Conservation (phyloP, 2,329 filamentous ascomycete genomes). For the Trichophaea hybrida region DNA sequence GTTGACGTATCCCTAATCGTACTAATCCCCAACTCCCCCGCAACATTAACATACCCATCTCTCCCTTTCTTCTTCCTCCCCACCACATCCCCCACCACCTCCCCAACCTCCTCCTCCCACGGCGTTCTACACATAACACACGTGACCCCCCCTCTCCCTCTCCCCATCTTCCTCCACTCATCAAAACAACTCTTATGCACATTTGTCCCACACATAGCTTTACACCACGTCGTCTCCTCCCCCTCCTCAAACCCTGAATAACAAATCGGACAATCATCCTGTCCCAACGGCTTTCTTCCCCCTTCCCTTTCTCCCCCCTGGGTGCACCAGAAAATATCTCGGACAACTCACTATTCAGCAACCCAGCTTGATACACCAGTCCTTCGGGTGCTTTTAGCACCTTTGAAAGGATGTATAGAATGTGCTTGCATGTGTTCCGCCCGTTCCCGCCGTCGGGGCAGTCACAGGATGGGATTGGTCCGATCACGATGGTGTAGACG, state of each 20-base stretch:
- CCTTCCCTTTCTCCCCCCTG: conserved; percentile 30
- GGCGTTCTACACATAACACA: conserved; percentile 26
- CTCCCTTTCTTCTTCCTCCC: background rate
- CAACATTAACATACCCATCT: conserved; percentile 20
- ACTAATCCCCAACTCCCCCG: conserved; percentile 19
- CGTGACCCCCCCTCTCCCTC: conserved; percentile 20
- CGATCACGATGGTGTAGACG: conserved; percentile 45
- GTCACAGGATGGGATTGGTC: conserved; percentile 39
- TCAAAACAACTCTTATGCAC: conserved; percentile 26
- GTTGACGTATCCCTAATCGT: conserved; percentile 33
- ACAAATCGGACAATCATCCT: conserved; percentile 44
- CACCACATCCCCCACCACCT: conserved; percentile 6
- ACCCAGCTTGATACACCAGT: conserved; percentile 47
- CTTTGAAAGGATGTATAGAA: conserved; percentile 45
- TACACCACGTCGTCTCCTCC: conserved; percentile 22
- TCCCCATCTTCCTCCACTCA: conserved; percentile 23
- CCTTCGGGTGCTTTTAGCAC: conserved; percentile 45
- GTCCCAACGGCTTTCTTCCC: conserved; percentile 36
- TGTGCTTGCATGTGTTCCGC: conserved; percentile 41
- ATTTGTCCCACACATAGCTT: conserved; percentile 26
- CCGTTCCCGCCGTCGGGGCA: conserved; percentile 37
- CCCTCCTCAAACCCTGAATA: conserved; percentile 35
- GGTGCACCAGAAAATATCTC: conserved; percentile 44
- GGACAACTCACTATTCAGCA: conserved; percentile 43
- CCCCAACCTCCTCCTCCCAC: conserved; percentile 12